Evolutionary conservation across 306 rosid species (phyloP), one percentile per base, ranked within the genome.

Genomic region (Sindora glabra): DNA sequence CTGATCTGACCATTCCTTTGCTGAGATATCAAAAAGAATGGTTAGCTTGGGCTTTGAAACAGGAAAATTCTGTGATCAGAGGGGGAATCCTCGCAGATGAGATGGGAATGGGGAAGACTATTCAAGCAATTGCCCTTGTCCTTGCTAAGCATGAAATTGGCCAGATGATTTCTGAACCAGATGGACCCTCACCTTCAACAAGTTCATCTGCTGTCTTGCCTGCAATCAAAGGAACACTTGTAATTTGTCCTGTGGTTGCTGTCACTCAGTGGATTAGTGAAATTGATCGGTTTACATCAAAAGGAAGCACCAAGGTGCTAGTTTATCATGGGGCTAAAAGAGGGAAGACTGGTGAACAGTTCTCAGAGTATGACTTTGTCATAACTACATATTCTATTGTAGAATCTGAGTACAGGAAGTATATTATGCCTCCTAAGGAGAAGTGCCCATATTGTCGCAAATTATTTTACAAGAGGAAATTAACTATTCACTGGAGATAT

Each of bases 61-160:
- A 91, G 69, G 98, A 91, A 73, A 56, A 41, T 21, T 85, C 88
- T 62, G 53, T 8, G 10, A 64, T 45, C 56, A 83, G 68, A 73
- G 98, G 98, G 38, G 96, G 98, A 44, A 91, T 91, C 55, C 98
- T 91, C 51, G 98, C 98, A 7, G 98, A 91, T 67, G 98, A 91
- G 73, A 91, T 91, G 96, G 19, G 17, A 65, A 52, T 91, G 98
- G 96, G 98, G 61, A 91, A 91, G 70, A 91, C 98, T 55, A 65
- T 88, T 59, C 96, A 91, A 86, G 96, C 98, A 12, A 91, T 91
- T 72, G 78, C 98, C 8, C 95, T 91, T 44, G 98, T 91, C 62
- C 95, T 91, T 64, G 86, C 95, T 25, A 81, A 81, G 68, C 89
- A 83, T 19, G 88, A 81, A 14, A 19, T 76, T 9, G 23, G 8